Percentiles rank a stretch among this genome's conserved stretches.
These are phyloP conservation scores for Yarrowia galli DNA, from an alignment of 1,139 yeast species.

Conservation along the genomic window DNA sequence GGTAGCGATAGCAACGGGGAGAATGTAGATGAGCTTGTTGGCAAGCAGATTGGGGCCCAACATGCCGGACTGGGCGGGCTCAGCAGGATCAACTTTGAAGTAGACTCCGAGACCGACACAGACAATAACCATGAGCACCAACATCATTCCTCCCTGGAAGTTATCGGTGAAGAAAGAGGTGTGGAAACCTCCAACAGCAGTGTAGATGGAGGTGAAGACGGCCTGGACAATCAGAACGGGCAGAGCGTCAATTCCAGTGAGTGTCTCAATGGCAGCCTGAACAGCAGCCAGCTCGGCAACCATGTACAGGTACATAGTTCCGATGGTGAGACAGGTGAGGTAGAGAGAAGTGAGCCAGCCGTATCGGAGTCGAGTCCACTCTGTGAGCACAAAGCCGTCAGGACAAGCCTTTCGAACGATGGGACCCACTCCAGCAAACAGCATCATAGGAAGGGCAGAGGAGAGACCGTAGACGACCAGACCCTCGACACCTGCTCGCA, in stretches of 20 bases:
- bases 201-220: conserved; percentile 84
- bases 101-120: conserved; percentile 82
- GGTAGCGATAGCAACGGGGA: conserved; percentile 85
- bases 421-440: conserved; percentile 86
- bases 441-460: conserved; percentile 82
- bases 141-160: conserved; percentile 79
- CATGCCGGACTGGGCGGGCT: conserved; percentile 69
- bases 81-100: conserved; percentile 68
- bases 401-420: conserved; percentile 80
- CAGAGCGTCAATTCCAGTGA: conserved; percentile 80
- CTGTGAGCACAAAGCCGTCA: conserved; percentile 90
- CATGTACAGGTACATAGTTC: conserved; percentile 88
- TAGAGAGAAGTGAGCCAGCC: conserved; percentile 77
- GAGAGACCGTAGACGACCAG: conserved; percentile 79
- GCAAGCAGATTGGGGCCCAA: conserved; percentile 74
- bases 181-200: conserved; percentile 87
- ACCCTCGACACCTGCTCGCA: conserved; percentile 86
- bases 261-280: conserved; percentile 72
- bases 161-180: conserved; percentile 90
- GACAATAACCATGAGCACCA: conserved; percentile 71
- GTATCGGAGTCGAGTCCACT: conserved; percentile 86
- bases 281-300: conserved; percentile 86
- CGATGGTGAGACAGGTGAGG: conserved; percentile 78
- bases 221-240: conserved; percentile 88
- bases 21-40: conserved; percentile 87